phyloP scores from a whole-genome alignment of 768 basidiomycete species.

The Leccinum rimulosum region DNA sequence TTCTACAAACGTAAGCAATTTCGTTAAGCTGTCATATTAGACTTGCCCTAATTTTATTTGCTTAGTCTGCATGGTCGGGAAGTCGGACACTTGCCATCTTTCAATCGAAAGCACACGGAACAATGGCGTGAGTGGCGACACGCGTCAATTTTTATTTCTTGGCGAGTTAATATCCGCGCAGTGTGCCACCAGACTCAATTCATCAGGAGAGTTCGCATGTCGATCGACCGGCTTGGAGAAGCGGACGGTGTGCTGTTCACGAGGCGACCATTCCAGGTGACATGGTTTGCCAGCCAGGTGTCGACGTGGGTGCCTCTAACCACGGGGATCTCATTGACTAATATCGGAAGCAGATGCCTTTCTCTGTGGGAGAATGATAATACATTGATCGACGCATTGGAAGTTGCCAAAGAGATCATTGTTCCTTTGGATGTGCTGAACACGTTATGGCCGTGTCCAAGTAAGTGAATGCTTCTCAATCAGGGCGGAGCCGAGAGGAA shows the following conservation, averaged over 20 bases:
- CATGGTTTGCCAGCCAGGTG: slow-evolving; percentile 70
- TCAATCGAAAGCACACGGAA: slow-evolving; percentile 69
- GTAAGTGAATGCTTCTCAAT: slow-evolving; percentile 31
- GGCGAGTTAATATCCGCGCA: slow-evolving; percentile 25
- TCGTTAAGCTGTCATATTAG: neutral
- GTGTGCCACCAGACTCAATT: slow-evolving; percentile 70
- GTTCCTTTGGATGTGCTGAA: slow-evolving; percentile 65
- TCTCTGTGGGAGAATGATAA: slow-evolving; percentile 64
- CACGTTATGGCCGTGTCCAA: slow-evolving; percentile 62
- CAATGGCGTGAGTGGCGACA: slow-evolving; percentile 66
- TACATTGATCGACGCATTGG: slow-evolving; percentile 53
- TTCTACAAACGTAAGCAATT: slow-evolving; percentile 58
- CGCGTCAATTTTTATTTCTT: neutral
- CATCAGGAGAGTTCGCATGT: slow-evolving; percentile 54
- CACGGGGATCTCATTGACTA: neutral
- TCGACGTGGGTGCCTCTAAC: slow-evolving; percentile 45
- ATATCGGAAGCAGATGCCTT: slow-evolving; percentile 47
- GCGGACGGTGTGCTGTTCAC: slow-evolving; percentile 55
- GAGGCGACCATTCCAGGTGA: slow-evolving; percentile 65
- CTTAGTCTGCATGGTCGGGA: slow-evolving; percentile 52
- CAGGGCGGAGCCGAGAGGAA: slow-evolving; percentile 10
- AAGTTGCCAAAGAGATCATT: slow-evolving; percentile 65
- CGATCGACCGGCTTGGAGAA: slow-evolving; percentile 51
- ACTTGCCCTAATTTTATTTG: slow-evolving; percentile 23
- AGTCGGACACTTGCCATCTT: slow-evolving; percentile 46